phyloP scores from a whole-genome alignment of 1,284 basidiomycete genomes.

The Pulchroboletus neoregius region DNA sequence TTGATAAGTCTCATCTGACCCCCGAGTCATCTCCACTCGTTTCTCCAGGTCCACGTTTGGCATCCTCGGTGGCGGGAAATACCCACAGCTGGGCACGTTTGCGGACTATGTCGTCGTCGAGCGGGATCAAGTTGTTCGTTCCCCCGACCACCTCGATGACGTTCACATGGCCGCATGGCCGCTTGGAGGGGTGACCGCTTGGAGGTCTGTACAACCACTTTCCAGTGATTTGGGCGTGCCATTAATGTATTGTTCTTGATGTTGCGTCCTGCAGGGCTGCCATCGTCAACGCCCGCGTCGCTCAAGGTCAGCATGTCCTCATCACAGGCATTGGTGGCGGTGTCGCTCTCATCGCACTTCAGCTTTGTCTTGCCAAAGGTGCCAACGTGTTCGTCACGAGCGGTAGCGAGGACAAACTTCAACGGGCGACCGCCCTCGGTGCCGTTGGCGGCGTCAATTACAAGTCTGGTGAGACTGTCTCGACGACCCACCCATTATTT shows the following conservation, averaged over 20 bases:
- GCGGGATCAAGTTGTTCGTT: conserved; percentile 62
- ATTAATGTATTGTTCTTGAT: background rate
- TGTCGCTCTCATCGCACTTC: conserved; percentile 75
- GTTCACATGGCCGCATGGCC: conserved; percentile 75
- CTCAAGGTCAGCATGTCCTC: conserved; percentile 67
- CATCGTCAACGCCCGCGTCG: conserved; percentile 63
- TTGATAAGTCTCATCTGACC: conserved; percentile 1
- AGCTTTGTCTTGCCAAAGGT: conserved; percentile 73
- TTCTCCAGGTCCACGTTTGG: conserved; percentile 43
- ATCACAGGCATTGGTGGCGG: conserved; percentile 83
- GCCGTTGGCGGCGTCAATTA: conserved; percentile 78
- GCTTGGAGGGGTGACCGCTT: conserved; percentile 75
- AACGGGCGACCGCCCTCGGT: conserved; percentile 64
- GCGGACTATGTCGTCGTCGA: conserved; percentile 74
- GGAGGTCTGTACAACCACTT: conserved; percentile 49
- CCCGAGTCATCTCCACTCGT: background rate
- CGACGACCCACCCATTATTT: background rate
- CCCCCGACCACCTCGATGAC: conserved; percentile 68
- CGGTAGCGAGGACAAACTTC: conserved; percentile 65
- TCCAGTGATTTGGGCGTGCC: background rate
- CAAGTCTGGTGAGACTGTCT: conserved; percentile 48
- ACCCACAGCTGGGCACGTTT: conserved; percentile 66
- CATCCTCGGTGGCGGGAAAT: conserved; percentile 54
- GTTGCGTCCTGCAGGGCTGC: conserved; percentile 51
- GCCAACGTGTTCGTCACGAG: conserved; percentile 85